Percentiles rank a stretch among this genome's conserved stretches.
These are phyloP conservation scores for Trichosporon asahii DNA, from an alignment of 1,284 basidiomycete genomes.

Conservation along the genomic window DNA sequence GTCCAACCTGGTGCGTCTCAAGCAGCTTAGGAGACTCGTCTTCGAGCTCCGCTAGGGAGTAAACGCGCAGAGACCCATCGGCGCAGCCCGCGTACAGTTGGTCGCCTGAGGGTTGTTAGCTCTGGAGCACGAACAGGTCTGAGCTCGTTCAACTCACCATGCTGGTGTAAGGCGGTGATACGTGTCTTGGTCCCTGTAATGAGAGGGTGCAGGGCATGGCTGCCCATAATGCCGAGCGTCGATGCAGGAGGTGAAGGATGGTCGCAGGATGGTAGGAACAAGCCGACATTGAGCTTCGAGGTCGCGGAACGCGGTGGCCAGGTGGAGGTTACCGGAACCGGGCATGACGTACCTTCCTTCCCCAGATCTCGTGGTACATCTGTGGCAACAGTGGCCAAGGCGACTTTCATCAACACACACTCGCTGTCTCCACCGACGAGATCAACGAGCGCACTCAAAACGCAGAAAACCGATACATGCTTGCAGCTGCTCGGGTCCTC, in stretches of 20 bases:
- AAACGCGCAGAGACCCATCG: conserved; percentile 62
- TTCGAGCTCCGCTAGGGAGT: conserved; percentile 14
- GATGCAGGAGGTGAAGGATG: background rate
- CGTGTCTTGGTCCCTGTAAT: conserved; percentile 33
- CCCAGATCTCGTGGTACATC: background rate
- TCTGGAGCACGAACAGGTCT: background rate
- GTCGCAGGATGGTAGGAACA: background rate
- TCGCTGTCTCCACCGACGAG: background rate
- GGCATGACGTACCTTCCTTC: conserved; percentile 9
- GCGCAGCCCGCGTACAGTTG: conserved; percentile 72
- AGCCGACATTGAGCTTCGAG: background rate
- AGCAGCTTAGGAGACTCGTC: conserved; percentile 31
- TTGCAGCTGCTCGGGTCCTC: background rate
- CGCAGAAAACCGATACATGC: background rate
- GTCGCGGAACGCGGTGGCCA: background rate
- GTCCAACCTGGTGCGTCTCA: conserved; percentile 62
- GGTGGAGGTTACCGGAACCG: conserved; percentile 5
- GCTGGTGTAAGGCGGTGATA: conserved; percentile 43
- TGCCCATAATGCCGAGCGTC: conserved; percentile 22
- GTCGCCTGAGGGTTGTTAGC: conserved; percentile 46
- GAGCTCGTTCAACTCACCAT: conserved; percentile 25
- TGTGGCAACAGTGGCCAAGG: background rate
- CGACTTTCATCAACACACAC: background rate
- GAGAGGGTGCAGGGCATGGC: conserved; percentile 36
- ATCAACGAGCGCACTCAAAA: background rate